A percentile compares a stretch with the other conserved stretches of the same genome.
phyloP scores from a whole-genome alignment of 164 flowering plant species.

The Liquidambar formosana region DNA sequence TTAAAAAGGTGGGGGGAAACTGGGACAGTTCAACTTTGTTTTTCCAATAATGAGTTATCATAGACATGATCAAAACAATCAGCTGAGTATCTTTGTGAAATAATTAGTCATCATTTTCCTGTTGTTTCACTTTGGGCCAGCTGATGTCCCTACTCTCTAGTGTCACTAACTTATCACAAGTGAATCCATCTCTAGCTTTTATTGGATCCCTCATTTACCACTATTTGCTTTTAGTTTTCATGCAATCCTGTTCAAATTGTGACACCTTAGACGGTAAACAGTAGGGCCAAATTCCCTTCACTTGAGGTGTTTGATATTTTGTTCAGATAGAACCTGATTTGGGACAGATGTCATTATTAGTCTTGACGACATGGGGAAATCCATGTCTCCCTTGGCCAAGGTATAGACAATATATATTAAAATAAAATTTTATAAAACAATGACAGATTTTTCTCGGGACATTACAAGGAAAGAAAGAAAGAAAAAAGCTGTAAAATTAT shows the following conservation, averaged over 20 bases:
- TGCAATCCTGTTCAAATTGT: constrained; percentile 12
- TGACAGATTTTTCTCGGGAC: constrained; percentile 23
- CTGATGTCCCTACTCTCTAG: constrained; percentile 31
- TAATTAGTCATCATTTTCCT: constrained; percentile 62
- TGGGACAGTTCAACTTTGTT: constrained; percentile 27
- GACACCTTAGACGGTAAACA: too few species aligned
- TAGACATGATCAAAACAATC: constrained; percentile 47
- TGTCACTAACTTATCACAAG: constrained; percentile 21
- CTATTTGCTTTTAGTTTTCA: constrained; percentile 9
- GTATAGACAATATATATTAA: not conserved
- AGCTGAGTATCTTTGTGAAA: constrained; percentile 48
- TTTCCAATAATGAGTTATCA: constrained; percentile 35
- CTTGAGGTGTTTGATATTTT: not conserved
- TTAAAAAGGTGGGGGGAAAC: constrained; percentile 19
- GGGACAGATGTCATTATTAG: too few species aligned
- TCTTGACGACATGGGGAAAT: too few species aligned
- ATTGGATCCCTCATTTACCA: constrained; percentile 11
- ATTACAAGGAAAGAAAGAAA: constrained; percentile 25
- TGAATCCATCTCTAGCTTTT: constrained; percentile 28
- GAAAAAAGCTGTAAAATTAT: constrained; percentile 29
- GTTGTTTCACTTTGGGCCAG: constrained; percentile 31
- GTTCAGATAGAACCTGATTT: too few species aligned
- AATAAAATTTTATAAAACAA: not conserved
- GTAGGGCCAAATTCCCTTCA: not conserved
- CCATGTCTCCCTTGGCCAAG: not conserved